phyloP scores from a whole-genome alignment of 345 rosid genomes.

The Heritiera fomes region DNA sequence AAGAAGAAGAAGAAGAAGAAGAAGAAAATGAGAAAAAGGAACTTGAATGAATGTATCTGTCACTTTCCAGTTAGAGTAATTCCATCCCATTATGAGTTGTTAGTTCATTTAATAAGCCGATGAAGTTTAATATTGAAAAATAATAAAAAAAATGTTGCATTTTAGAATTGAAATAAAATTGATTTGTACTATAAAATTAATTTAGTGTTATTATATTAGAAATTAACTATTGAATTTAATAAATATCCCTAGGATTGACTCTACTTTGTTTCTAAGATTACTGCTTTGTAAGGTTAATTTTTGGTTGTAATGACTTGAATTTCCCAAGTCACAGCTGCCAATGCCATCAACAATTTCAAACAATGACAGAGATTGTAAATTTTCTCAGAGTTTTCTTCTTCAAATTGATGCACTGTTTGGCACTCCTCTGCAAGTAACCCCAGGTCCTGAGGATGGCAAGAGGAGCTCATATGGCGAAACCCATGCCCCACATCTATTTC shows the following conservation, averaged over 20 bases:
- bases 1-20: too few species aligned
- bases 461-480: conserved; percentile 49
- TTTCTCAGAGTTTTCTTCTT: conserved; percentile 6
- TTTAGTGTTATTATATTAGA: not conserved
- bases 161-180: too few species aligned
- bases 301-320: not conserved
- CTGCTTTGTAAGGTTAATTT: not conserved
- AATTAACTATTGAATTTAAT: not conserved
- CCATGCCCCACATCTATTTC: conserved; percentile 36
- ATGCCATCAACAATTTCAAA: not conserved
- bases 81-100: too few species aligned
- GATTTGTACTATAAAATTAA: not conserved
- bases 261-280: not conserved
- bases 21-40: too few species aligned
- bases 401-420: conserved; percentile 75
- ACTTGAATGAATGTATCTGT: too few species aligned
- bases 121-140: too few species aligned
- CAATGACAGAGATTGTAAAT: not conserved
- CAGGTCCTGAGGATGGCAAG: conserved; percentile 79
- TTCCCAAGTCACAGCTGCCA: too few species aligned
- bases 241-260: not conserved
- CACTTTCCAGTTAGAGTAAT: too few species aligned
- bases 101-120: too few species aligned
- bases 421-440: conserved; percentile 91
- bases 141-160: too few species aligned